Conservation (phyloP, 371 early-diverging fungal species). For the Mucor plumbeus region DNA sequence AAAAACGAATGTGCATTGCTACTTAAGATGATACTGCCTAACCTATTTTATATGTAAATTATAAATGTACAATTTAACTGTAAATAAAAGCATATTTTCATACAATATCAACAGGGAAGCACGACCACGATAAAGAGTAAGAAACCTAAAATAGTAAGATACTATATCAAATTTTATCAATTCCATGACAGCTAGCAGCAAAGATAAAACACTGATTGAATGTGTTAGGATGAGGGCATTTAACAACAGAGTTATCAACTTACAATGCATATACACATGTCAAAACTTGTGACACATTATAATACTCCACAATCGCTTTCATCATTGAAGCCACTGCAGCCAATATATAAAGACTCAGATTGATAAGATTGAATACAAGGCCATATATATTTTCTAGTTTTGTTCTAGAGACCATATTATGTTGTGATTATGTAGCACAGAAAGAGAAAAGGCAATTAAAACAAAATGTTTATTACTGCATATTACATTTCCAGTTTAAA, state of each 20-base stretch:
- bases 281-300: slow-evolving; percentile 36
- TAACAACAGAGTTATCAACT: not conserved
- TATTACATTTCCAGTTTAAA: not conserved
- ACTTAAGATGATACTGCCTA: slow-evolving; percentile 23
- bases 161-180: slow-evolving; percentile 22
- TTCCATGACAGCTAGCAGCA: slow-evolving; percentile 33
- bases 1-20: slow-evolving; percentile 15
- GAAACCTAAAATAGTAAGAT: slow-evolving; percentile 26
- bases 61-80: slow-evolving; percentile 14
- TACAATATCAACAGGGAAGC: slow-evolving; percentile 42
- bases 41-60: slow-evolving; percentile 18
- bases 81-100: not conserved
- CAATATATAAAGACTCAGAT: slow-evolving; percentile 32
- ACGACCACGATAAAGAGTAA: slow-evolving; percentile 35
- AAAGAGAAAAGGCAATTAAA: slow-evolving; percentile 1
- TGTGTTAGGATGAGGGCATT: not conserved
- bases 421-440: slow-evolving; percentile 3
- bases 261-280: slow-evolving; percentile 44
- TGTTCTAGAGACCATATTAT: slow-evolving; percentile 32
- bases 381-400: slow-evolving; percentile 39
- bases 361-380: slow-evolving; percentile 32
- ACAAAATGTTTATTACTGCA: not conserved
- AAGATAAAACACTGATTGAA: slow-evolving; percentile 32
- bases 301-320: slow-evolving; percentile 22
- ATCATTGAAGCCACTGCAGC: slow-evolving; percentile 29